A percentile compares a stretch with the other conserved stretches of the same genome.
Conservation (phyloP, 208 protist species). For the Strigomonas oncopelti region DNA sequence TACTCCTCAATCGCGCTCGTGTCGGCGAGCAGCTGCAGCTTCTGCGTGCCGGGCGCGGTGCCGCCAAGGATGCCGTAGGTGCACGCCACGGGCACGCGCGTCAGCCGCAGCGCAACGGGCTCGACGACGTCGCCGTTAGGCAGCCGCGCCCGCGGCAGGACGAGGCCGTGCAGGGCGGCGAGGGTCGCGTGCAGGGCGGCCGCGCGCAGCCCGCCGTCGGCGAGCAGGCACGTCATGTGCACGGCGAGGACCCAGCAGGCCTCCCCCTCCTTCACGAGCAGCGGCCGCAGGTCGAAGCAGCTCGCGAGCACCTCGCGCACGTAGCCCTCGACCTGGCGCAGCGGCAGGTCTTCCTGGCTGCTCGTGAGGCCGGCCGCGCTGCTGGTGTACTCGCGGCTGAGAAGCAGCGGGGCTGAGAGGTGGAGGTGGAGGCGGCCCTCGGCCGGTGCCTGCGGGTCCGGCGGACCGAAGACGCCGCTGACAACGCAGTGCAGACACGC, state of each 20-base stretch:
- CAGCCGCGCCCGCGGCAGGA: conserved; percentile 59
- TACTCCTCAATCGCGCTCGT: conserved; percentile 77
- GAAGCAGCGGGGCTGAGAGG: conserved; percentile 66
- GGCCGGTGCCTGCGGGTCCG: conserved; percentile 35
- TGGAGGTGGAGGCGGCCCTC: conserved; percentile 70
- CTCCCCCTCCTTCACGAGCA: conserved; percentile 57
- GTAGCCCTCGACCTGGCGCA: conserved; percentile 72
- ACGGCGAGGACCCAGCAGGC: conserved; percentile 84
- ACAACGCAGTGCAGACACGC: conserved; percentile 59
- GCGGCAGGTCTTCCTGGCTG: conserved; percentile 32
- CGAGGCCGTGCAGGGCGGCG: conserved; percentile 55
- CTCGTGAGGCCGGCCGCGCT: conserved; percentile 9
- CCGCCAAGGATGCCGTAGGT: conserved; percentile 38
- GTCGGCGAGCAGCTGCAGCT: conserved; percentile 59
- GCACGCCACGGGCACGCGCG: conserved; percentile 53
- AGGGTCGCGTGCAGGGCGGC: conserved; percentile 59
- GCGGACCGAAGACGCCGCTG: conserved; percentile 70
- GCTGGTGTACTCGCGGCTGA: conserved; percentile 17
- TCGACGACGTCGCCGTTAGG: conserved; percentile 71
- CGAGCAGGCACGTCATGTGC: conserved; percentile 58
- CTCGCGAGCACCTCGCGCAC: conserved; percentile 48
- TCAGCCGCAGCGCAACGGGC: conserved; percentile 29
- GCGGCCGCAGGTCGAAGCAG: conserved; percentile 52
- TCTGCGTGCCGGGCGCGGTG: neutral
- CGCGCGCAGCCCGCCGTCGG: conserved; percentile 71